These are phyloP conservation scores for Colletotrichum sp. DNA, from an alignment of 2,329 filamentous ascomycete genomes.

Conservation along the genomic window DNA sequence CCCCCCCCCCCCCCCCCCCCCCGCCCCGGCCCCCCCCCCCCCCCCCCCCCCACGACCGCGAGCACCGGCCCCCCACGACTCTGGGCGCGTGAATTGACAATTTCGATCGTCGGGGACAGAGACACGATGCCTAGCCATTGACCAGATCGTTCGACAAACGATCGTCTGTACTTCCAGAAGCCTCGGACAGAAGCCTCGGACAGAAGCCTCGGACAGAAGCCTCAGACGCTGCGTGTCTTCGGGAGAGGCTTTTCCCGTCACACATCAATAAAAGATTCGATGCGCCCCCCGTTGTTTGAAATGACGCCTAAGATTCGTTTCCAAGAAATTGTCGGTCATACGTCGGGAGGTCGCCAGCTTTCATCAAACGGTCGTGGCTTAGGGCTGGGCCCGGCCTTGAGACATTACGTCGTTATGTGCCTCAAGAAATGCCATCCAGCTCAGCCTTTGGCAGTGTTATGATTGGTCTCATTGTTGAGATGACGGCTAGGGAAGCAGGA, in stretches of 20 bases:
- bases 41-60: too few relatives aligned
- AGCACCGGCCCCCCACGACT: too few relatives aligned
- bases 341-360: not conserved
- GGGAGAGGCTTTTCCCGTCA: not conserved
- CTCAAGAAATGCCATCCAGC: not conserved
- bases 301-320: not conserved
- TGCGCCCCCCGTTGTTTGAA: not conserved
- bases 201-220: not conserved
- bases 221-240: not conserved
- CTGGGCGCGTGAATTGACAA: not conserved
- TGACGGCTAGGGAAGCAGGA: not conserved
- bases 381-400: constrained; percentile 5
- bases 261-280: not conserved
- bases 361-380: constrained; percentile 12
- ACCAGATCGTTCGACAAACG: not conserved
- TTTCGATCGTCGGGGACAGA: not conserved
- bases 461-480: not conserved
- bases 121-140: not conserved
- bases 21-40: too few relatives aligned
- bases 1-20: too few relatives aligned
- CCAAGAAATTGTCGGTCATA: not conserved
- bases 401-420: constrained; percentile 10
- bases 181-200: not conserved
- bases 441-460: not conserved
- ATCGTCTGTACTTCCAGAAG: not conserved